A percentile compares a stretch with the other conserved stretches of the same genome.
Conservation (phyloP, 1,139 yeast species). For the Pichia cactophila region DNA sequence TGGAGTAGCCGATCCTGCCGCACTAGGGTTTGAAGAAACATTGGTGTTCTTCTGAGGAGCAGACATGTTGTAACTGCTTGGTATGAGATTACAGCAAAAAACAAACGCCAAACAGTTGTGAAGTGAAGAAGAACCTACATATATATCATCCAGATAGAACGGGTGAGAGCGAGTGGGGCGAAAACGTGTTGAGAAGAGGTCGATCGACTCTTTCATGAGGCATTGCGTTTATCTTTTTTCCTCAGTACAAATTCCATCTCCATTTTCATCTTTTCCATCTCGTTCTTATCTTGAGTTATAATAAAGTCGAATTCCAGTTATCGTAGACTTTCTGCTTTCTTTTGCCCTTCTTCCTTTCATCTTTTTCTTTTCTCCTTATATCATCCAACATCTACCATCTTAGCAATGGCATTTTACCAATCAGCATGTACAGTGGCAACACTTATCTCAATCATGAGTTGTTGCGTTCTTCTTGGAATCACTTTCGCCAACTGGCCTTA, state of each 20-base stretch:
- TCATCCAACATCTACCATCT: too few relatives aligned
- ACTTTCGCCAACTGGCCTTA: constrained; percentile 76
- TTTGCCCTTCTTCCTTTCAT: background rate
- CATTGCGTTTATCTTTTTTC: background rate
- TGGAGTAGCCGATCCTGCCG: background rate
- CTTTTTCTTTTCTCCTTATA: background rate
- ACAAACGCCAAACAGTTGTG: background rate
- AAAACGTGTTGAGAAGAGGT: background rate
- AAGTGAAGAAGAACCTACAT: background rate
- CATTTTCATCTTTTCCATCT: too few relatives aligned
- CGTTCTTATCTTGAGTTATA: background rate
- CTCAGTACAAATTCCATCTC: too few relatives aligned
- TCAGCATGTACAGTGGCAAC: constrained; percentile 11
- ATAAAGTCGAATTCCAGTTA: background rate
- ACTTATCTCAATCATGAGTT: constrained; percentile 29
- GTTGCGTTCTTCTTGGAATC: constrained; percentile 74
- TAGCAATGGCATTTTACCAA: constrained; percentile 3
- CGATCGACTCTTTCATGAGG: background rate
- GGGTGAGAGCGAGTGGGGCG: too few relatives aligned
- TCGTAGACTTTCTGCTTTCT: background rate
- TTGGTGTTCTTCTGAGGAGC: background rate
- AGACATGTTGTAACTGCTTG: background rate
- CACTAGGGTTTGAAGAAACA: background rate
- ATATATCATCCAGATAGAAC: background rate
- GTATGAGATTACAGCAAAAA: too few relatives aligned